Conservation (phyloP, 2,329 filamentous ascomycete genomes). For the Fusarium sp. region DNA sequence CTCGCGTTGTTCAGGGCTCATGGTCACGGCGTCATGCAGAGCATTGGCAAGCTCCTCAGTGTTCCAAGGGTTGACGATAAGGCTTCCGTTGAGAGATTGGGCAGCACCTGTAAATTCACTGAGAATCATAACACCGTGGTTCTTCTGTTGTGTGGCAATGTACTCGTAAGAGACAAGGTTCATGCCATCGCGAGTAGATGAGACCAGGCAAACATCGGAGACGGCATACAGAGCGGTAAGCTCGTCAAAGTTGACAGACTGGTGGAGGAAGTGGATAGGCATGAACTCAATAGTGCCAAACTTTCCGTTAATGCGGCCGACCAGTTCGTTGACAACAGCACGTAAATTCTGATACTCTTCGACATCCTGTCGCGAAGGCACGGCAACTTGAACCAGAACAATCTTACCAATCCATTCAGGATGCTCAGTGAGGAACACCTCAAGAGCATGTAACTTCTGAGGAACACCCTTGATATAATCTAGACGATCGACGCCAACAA, state of each 20-base stretch:
- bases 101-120: conserved; percentile 97
- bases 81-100: conserved; percentile 89
- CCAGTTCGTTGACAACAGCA: conserved; percentile 94
- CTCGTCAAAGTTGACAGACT: conserved; percentile 94
- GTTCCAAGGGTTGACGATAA: conserved; percentile 99
- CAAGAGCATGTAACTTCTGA: conserved; percentile 94
- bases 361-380: conserved; percentile 93
- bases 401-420: conserved; percentile 99
- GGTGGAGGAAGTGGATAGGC: conserved; percentile 98
- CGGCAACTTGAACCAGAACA: conserved; percentile 93
- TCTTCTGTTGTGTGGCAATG: conserved; percentile 89
- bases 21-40: conserved; percentile 95
- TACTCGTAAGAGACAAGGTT: conserved; percentile 99
- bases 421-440: conserved; percentile 96
- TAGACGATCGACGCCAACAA: conserved; percentile 94
- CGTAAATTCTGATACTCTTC: conserved; percentile 98
- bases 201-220: conserved; percentile 91
- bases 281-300: conserved; percentile 98
- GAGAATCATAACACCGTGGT: conserved; percentile 92
- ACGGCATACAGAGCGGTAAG: conserved; percentile 92
- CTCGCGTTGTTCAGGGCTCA: conserved; percentile 87
- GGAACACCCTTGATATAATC: conserved; percentile 99
- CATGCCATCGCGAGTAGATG: conserved; percentile 98
- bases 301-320: conserved; percentile 95
- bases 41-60: conserved; percentile 93